Base-by-base conservation (phyloP, 2,329 filamentous ascomycete genomes). In the Aspergillus sp. region DNA sequence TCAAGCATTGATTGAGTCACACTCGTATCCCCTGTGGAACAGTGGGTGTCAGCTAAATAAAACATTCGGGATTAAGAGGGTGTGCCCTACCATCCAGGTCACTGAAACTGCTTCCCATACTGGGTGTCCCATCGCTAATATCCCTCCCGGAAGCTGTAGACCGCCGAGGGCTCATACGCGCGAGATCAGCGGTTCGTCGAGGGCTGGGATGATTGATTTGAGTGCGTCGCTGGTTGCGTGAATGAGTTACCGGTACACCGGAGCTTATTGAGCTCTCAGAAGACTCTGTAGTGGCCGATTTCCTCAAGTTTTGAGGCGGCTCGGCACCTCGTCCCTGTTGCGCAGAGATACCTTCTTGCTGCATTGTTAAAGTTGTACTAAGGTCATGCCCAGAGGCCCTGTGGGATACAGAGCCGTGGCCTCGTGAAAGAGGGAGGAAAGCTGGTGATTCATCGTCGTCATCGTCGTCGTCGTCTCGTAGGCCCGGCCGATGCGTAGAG, bases 61-160 rank as follows among this genome's bases (percentile, higher is more conserved):
- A 22, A 17, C 1, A 5, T 13, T 15, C 33, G 39, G 17, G 34
- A 24, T 39, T 12, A 51, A 15, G 8, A 11, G 27, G 11, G 22
- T 30, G 6, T 24, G 17, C 59, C 70, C 57, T 72, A 83, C 84
- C 83, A 68, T 88, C 86, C 37, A 88, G 74, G 69, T 88, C 86
- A 63, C 83, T 86, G 64, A 87, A 88, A 56, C 84, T 87, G 61
- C 84, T 87, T 0, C 85, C 86, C 82, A 86, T 86, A 61, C 83
- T 85, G 3, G 83, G 83, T 9, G 81, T 83, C 12, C 82, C 82
- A 59, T 84, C 82, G 56, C 81, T 84, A 12, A 78, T 75, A 24
- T 80, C 78, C 41, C 72, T 72, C 3, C 72, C 71, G 42, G 73
- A 68, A 51, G 67, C 60, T 20, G 61, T 61, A 11, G 71, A 71